These are phyloP conservation scores for Rhizoclosmatium globosum DNA, from an alignment of 192 early-diverging fungal species.

Conservation along the genomic window DNA sequence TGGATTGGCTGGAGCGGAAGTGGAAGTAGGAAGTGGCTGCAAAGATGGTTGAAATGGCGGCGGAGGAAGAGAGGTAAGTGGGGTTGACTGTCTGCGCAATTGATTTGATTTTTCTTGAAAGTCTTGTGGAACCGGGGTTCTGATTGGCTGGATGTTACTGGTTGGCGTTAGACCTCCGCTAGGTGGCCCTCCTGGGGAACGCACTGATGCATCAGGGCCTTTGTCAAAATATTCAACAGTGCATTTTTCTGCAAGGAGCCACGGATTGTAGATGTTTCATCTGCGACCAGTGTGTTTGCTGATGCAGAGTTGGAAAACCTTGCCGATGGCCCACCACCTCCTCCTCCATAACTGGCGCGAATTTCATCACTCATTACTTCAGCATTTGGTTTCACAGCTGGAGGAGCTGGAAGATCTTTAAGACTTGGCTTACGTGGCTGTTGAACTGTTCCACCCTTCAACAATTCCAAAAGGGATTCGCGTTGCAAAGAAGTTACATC, in stretches of 20 bases:
- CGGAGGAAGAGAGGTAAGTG: neutral
- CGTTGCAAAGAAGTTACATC: slow-evolving; percentile 16
- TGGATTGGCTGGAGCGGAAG: too few species aligned
- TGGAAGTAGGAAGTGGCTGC: too few species aligned
- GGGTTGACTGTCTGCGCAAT: neutral
- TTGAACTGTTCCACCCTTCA: slow-evolving; percentile 9
- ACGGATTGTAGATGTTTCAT: neutral
- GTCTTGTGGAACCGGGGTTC: neutral
- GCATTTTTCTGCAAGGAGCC: neutral
- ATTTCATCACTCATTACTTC: slow-evolving; percentile 30
- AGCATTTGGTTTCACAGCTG: neutral
- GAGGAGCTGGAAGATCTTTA: slow-evolving; percentile 19
- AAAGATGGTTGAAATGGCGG: neutral
- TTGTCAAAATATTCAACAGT: slow-evolving; percentile 24
- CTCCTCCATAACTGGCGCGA: slow-evolving; percentile 20
- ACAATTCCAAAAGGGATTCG: slow-evolving; percentile 12
- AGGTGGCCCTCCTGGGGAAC: neutral
- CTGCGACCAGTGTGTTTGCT: too few species aligned
- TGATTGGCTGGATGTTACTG: neutral
- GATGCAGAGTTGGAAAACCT: slow-evolving; percentile 3
- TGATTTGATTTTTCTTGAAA: neutral
- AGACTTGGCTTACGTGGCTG: neutral
- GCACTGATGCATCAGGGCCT: neutral
- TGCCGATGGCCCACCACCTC: slow-evolving; percentile 15
- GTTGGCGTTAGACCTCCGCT: neutral